Evolutionary conservation across 1,139 yeast species (phyloP), one percentile per base, ranked within the genome.

Genomic region (Suhomyces panamericanus): DNA sequence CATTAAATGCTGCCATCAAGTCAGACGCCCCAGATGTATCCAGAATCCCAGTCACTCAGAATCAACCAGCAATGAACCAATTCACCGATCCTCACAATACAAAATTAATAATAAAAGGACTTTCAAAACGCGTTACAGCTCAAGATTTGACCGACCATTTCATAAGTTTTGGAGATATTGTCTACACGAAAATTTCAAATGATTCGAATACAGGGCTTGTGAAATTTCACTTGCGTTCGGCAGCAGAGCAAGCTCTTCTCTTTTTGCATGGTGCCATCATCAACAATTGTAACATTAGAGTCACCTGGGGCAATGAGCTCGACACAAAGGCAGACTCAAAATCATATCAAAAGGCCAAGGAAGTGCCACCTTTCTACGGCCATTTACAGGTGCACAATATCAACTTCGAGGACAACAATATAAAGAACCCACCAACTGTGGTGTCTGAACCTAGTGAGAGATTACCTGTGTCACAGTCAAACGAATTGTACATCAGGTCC

Each of bases 41-140:
- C 6, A 45, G 48, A 14, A 53, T 64, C 20, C 53, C 42, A 5
- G 35, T 64, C 9, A 52, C 63, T 0, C 77, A 71, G 51, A 44
- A 50, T 1, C 77, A 72, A 40, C 78, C 78, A 2, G 48, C 63
- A 14, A 43, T 68, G 26, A 62, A 51, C 31, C 58, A 59, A 38
- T 54, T 45, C 38, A 70, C 77, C 4, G 75, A 74, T 48, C 72
- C 73, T 2, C 46, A 61, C 42, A 73, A 72, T 47, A 63, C 72
- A 7, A 62, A 66, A 2, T 41, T 74, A n/a, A 45, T 49, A 11
- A 49, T 74, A 1, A 52, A 51, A 29, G 75, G 74, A 0, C 46
- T 73, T 32, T 54, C 64, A 2, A 54, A 64, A 3, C 58, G 57
- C 24, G 53, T 71, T 38, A 62, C 73, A 0, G 63, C 58, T 20